Base-by-base conservation (phyloP, 768 basidiomycete genomes). In the Agaricus bisporus region DNA sequence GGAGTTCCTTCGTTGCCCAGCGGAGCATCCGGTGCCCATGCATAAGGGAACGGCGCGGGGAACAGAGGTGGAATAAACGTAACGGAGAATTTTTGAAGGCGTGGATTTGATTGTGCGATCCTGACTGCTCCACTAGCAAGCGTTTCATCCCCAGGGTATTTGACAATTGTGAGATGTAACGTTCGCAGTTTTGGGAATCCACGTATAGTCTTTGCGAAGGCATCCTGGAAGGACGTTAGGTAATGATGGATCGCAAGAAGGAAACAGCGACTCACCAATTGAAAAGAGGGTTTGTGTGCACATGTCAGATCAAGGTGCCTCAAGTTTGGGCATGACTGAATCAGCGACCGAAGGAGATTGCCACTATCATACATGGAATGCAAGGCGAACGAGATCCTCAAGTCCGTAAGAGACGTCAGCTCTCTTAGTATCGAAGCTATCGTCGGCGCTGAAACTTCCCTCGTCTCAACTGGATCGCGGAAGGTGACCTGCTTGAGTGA, bases 301-400 rank as follows among this genome's bases (percentile, higher is more conserved):
- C 84, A 87, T 14, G 81, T 81, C 39, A 90, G 67, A 57, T 86
- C 80, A 7, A 90, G 72, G 61, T 82, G 78, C 32, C 70, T 73
- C 36, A 90, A 71, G 49, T 76, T 75, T 10, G 87, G 86, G 60
- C 86, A 88, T 0, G 83, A 76, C 11, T 79, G 68, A 49, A 81
- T 79, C 53, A 90, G 75, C 3, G 83, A 82, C 42, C 84, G 79
- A 32, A 90, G 72, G 54, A 88, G 69, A 59, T 82, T 82, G 25
- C 80, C 83, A 60, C 84, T 83, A 59, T 90, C 87, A 61, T 88
- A 88, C 61, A 82, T 81, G 1, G 82, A 82, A 60, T 88, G 84
- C 47, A 89, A 75, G 37, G 79, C 76, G 62, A 89, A 89, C 14
- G 79, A 71, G 41, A 89, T 78, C 49, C 76, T 81, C 51, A 90